phyloP scores from a whole-genome alignment of 2,329 filamentous ascomycete species.

The Sordariomycetes sp. region DNA sequence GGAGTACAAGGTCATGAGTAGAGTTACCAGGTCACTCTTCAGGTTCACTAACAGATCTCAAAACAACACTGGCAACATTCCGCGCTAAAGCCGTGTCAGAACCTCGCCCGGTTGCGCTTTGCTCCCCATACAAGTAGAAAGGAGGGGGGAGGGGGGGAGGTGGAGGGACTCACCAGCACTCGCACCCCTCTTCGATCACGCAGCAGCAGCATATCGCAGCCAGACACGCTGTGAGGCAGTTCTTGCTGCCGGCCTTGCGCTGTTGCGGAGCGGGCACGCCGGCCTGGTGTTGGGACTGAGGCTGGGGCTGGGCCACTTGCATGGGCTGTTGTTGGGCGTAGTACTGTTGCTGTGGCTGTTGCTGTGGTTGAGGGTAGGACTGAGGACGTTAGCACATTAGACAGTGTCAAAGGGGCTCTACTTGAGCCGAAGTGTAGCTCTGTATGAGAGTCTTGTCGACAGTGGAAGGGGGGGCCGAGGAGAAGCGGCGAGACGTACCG shows the following conservation, averaged over 20 bases:
- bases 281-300: slow-evolving; percentile 23
- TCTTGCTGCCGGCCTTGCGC: slow-evolving; percentile 23
- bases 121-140: not conserved
- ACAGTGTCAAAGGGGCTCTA: not conserved
- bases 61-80: slow-evolving; percentile 29
- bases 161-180: slow-evolving; percentile 30
- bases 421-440: not conserved
- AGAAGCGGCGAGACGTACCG: slow-evolving; percentile 20
- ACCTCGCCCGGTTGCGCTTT: not conserved
- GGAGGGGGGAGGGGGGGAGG: not conserved
- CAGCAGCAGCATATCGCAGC: slow-evolving; percentile 40
- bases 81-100: slow-evolving; percentile 15
- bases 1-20: not conserved
- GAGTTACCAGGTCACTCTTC: not conserved
- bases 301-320: slow-evolving; percentile 23
- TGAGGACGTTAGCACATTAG: slow-evolving; percentile 14
- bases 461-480: not conserved
- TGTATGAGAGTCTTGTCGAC: not conserved
- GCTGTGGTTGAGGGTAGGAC: not conserved
- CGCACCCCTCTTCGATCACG: slow-evolving; percentile 36
- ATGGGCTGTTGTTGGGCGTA: slow-evolving; percentile 23
- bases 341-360: slow-evolving; percentile 15
- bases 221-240: slow-evolving; percentile 35
- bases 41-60: slow-evolving; percentile 11
- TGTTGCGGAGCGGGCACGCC: slow-evolving; percentile 11